phyloP scores from a whole-genome alignment of 345 rosid species.

The Hevea brasiliensis region DNA sequence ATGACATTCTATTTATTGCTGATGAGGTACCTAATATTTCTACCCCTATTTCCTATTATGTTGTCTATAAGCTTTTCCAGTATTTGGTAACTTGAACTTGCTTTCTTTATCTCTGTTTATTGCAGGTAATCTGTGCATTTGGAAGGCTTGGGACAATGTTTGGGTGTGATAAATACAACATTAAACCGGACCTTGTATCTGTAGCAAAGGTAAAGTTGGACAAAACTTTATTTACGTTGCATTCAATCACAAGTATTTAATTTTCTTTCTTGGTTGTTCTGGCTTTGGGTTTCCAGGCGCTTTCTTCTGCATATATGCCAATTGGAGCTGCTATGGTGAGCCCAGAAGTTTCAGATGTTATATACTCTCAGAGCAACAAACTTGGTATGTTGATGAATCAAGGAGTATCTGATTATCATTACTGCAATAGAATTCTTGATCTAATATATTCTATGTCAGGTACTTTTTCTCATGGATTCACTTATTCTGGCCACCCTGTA shows the following conservation, averaged over 20 bases:
- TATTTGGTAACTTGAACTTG: background rate
- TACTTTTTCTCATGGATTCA: slow-evolving; percentile 85
- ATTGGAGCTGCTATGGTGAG: slow-evolving; percentile 89
- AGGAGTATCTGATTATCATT: slow-evolving; percentile 3
- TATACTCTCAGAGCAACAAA: slow-evolving; percentile 88
- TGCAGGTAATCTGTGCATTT: slow-evolving; percentile 93
- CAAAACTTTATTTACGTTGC: background rate
- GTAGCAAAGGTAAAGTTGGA: slow-evolving; percentile 72
- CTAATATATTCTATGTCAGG: slow-evolving; percentile 46
- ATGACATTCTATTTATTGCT: slow-evolving; percentile 84
- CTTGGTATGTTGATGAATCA: slow-evolving; percentile 54
- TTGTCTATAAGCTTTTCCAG: slow-evolving; percentile 5
- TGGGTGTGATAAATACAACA: slow-evolving; percentile 88
- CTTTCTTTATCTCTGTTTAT: slow-evolving; percentile 17
- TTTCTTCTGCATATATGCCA: slow-evolving; percentile 92
- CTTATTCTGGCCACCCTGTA: slow-evolving; percentile 96
- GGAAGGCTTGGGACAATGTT: slow-evolving; percentile 97
- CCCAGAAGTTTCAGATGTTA: slow-evolving; percentile 81
- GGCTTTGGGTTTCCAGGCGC: slow-evolving; percentile 53
- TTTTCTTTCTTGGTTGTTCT: background rate
- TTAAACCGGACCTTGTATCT: slow-evolving; percentile 88
- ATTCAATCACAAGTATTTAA: background rate
- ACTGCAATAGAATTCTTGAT: background rate
- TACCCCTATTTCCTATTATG: background rate
- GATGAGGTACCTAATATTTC: slow-evolving; percentile 65